Evolutionary conservation across 2,329 filamentous ascomycete species (phyloP), one percentile per base, ranked within the genome.

Genomic region (Ascomycota sp.): DNA sequence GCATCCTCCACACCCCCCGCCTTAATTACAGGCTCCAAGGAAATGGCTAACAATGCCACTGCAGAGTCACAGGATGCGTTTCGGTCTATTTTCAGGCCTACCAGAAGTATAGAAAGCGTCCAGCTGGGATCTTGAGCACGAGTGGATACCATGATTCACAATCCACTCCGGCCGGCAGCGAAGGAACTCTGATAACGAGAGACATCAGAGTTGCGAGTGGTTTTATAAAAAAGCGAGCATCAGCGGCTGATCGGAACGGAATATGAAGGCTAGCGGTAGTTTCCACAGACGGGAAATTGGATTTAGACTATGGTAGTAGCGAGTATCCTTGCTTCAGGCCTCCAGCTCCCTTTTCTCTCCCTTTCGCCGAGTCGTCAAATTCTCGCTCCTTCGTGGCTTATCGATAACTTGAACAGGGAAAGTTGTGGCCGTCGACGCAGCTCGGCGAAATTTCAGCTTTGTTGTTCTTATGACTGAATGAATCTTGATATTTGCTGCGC

Each of bases 1-100:
- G 26, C 32, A 9, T 4, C 15, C 19, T 20, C 12, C 17, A 13
- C 12, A 20, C 8, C 23, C 23, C 11, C 6, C 7, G 10, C 23
- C 15, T n/a, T 7, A 15, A 11, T 15, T 9, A 20, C n/a, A 5
- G 22, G 8, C 12, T 11, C 23, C 27, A 9, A 11, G 20, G 13
- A 28, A 33, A 33, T 50, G 15, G 15, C 15, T 17, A 17, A 17
- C 51, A 39, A 48, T 30, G 15, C 23, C 28, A 28, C 21, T 29
- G 37, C 51, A 82, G 75, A 79, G 74, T 51, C 76, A 82, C 53
- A 74, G 76, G 35, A 74, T 81, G 65, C 68, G 76, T 44, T 75
- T 82, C 49, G 75, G 75, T 31, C 56, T 81, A 35, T 79, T 82
- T 49, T 77, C 73, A 35, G 71, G 72, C 22, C 54, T 67, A 36